Percentiles rank a stretch among this genome's conserved stretches.
These are phyloP conservation scores for Euphorbia peplus DNA, from an alignment of 345 rosid species.

Conservation along the genomic window DNA sequence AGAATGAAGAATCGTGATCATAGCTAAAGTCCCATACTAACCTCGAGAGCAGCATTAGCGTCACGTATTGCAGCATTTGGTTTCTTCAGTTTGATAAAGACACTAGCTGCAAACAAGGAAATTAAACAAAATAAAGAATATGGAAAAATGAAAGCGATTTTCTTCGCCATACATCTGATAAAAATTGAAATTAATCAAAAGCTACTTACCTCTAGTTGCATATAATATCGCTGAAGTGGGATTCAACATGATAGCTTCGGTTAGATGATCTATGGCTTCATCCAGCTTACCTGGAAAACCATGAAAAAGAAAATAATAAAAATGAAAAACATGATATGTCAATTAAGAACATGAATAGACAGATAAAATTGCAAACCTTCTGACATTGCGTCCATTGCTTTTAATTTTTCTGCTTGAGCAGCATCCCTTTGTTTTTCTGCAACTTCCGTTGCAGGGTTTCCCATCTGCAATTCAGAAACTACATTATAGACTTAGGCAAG, in stretches of 20 bases:
- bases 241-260: slow-evolving; percentile 69
- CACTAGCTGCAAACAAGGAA: slow-evolving; percentile 46
- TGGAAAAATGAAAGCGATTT: neutral
- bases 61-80: slow-evolving; percentile 83
- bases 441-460: slow-evolving; percentile 56
- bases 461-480: slow-evolving; percentile 54
- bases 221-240: slow-evolving; percentile 74
- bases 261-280: slow-evolving; percentile 55
- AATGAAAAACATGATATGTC: neutral
- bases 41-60: slow-evolving; percentile 71
- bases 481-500: slow-evolving; percentile 8
- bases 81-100: slow-evolving; percentile 58
- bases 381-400: slow-evolving; percentile 58
- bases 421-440: slow-evolving; percentile 67
- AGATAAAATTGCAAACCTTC: slow-evolving; percentile 43
- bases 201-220: slow-evolving; percentile 64
- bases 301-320: neutral
- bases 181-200: neutral
- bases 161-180: neutral
- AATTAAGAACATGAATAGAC: neutral
- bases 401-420: slow-evolving; percentile 56
- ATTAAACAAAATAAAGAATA: slow-evolving; percentile 16
- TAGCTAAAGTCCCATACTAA: slow-evolving; percentile 19
- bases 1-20: slow-evolving; percentile 7
- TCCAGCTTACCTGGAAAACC: slow-evolving; percentile 51